Conservation (phyloP, 2,329 filamentous ascomycete genomes). For the Aspergillus amoenus region DNA sequence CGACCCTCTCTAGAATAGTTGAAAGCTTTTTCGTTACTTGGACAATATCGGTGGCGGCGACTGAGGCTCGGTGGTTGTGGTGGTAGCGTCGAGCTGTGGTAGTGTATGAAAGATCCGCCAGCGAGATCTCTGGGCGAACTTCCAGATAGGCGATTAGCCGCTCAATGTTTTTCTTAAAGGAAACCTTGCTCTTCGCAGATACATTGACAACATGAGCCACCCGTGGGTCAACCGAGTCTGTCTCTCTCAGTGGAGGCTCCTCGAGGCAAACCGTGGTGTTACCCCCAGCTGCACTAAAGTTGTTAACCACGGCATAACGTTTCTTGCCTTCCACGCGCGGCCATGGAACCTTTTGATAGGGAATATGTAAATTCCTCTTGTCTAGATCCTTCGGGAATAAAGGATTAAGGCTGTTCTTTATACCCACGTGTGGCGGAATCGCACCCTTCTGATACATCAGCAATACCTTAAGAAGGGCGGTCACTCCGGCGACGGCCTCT, state of each 20-base stretch:
- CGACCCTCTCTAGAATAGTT: background rate
- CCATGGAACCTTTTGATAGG: conserved; percentile 43
- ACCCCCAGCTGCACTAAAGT: conserved; percentile 68
- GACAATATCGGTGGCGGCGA: conserved; percentile 1
- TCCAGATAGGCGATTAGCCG: conserved; percentile 48
- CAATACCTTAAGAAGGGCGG: conserved; percentile 59
- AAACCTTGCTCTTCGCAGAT: conserved; percentile 52
- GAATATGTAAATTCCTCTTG: conserved; percentile 31
- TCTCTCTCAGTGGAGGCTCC: conserved; percentile 49
- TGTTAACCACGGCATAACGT: conserved; percentile 55
- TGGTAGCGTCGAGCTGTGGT: conserved; percentile 57
- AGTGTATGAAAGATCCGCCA: conserved; percentile 62
- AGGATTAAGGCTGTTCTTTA: conserved; percentile 51
- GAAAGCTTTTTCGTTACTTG: conserved; percentile 4
- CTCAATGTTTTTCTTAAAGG: conserved; percentile 54
- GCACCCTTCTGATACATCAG: conserved; percentile 63
- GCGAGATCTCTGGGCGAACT: conserved; percentile 35
- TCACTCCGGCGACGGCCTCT: conserved; percentile 36
- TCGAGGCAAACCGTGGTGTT: conserved; percentile 65
- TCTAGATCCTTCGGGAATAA: conserved; percentile 30
- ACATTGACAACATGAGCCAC: conserved; percentile 55
- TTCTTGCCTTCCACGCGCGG: conserved; percentile 22
- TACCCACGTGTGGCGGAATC: conserved; percentile 67
- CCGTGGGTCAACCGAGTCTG: conserved; percentile 43
- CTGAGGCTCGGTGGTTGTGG: conserved; percentile 14